These are phyloP conservation scores for Pezizomycotina sp. DNA, from an alignment of 2,329 filamentous ascomycete genomes.

Conservation along the genomic window DNA sequence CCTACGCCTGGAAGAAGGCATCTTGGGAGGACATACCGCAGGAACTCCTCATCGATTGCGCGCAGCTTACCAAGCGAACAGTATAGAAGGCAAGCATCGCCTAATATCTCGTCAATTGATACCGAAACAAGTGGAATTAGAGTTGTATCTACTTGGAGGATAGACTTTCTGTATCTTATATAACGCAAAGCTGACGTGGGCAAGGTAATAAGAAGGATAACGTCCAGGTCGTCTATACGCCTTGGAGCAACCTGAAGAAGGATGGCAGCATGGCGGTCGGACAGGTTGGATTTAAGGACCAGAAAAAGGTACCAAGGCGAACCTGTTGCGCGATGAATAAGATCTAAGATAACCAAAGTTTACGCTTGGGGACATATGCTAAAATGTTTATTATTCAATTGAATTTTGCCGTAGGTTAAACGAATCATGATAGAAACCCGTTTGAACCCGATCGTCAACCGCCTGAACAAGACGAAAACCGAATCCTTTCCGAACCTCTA, in stretches of 20 bases:
- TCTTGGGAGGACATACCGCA: conserved; percentile 68
- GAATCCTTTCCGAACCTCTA: conserved; percentile 74
- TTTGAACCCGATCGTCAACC: conserved; percentile 83
- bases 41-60: conserved; percentile 66
- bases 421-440: conserved; percentile 61
- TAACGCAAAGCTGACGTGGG: conserved; percentile 11
- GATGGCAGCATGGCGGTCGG: conserved; percentile 89
- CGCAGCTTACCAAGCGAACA: conserved; percentile 96
- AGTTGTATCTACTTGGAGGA: conserved; percentile 3
- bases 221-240: conserved; percentile 89
- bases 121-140: not conserved
- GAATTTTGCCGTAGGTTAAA: conserved; percentile 46
- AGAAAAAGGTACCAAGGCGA: conserved; percentile 40
- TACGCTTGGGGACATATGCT: no score
- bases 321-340: not conserved
- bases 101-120: not conserved
- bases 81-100: conserved; percentile 59
- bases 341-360: no score
- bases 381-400: conserved; percentile 2
- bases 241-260: conserved; percentile 91
- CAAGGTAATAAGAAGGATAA: conserved; percentile 97
- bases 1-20: conserved; percentile 58
- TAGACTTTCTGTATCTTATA: conserved; percentile 13
- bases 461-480: conserved; percentile 90
- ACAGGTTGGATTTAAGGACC: conserved; percentile 87